These are phyloP conservation scores for Leccinum rimulosum DNA, from an alignment of 768 basidiomycete species.

Conservation along the genomic window DNA sequence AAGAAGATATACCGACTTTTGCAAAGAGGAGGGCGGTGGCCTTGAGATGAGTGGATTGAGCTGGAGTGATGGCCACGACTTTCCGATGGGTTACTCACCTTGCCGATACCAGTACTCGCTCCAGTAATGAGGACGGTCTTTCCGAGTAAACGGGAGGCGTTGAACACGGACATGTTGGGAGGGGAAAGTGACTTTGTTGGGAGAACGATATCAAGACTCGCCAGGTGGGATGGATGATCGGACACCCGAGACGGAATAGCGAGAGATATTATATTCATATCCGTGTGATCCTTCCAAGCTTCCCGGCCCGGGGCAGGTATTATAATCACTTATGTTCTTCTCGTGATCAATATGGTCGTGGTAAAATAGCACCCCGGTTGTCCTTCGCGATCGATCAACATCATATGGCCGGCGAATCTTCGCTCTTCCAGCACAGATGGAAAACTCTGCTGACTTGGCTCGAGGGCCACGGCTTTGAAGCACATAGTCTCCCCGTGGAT, in stretches of 20 bases:
- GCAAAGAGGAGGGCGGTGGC: constrained; percentile 89
- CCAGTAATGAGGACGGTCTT: constrained; percentile 90
- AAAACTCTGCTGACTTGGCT: constrained; percentile 53
- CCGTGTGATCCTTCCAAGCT: constrained; percentile 6
- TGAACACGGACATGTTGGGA: constrained; percentile 73
- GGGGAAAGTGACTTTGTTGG: neutral
- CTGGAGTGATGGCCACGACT: neutral
- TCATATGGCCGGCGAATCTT: constrained; percentile 11
- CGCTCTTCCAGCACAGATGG: constrained; percentile 37
- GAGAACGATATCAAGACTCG: neutral
- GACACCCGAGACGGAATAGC: constrained; percentile 3
- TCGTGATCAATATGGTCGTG: neutral
- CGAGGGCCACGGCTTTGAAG: constrained; percentile 44
- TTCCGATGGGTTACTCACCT: constrained; percentile 49
- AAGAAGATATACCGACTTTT: constrained; percentile 46
- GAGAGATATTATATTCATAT: neutral
- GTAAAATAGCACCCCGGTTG: neutral
- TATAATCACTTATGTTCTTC: neutral
- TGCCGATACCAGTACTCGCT: constrained; percentile 87
- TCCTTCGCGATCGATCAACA: neutral
- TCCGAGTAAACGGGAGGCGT: constrained; percentile 71
- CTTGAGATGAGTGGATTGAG: constrained; percentile 37
- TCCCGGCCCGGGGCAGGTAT: neutral
- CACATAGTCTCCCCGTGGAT: constrained; percentile 45
- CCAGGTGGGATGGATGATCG: neutral